Conservation (phyloP, 202 grass and related monocot genomes). For the Musa balbisiana region DNA sequence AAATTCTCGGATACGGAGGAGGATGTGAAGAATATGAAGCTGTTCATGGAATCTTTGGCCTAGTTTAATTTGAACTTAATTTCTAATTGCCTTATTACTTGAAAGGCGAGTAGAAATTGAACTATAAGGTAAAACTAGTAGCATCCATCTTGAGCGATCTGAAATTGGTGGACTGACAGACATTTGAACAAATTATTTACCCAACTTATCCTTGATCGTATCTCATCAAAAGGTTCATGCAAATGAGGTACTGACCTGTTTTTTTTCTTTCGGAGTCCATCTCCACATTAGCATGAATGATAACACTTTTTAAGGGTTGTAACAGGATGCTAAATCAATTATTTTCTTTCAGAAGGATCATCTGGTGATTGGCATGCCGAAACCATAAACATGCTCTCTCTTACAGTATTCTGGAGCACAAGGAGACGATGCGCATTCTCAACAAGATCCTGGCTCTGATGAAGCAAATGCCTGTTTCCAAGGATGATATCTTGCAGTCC, state of each 20-base stretch:
- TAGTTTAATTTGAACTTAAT: background rate
- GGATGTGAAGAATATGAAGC: constrained; percentile 59
- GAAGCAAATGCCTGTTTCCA: no score
- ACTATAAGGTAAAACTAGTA: background rate
- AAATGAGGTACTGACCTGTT: no score
- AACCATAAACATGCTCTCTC: background rate
- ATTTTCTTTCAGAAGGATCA: background rate
- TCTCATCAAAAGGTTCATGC: no score
- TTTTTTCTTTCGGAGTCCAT: no score
- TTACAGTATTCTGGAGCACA: no score
- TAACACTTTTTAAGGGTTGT: background rate
- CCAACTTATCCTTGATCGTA: no score
- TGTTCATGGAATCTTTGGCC: constrained; percentile 40
- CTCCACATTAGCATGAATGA: no score
- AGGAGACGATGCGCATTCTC: no score
- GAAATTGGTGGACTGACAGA: background rate
- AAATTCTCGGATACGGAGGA: constrained; percentile 37
- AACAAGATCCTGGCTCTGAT: no score
- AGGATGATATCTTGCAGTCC: no score
- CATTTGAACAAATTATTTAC: background rate
- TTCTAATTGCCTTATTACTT: background rate
- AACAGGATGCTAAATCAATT: background rate
- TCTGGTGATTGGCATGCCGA: background rate
- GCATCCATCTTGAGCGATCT: background rate
- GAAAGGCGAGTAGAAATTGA: background rate